Evolutionary conservation across 2,329 filamentous ascomycete species (phyloP).

Genomic region (Penicillium sp.): DNA sequence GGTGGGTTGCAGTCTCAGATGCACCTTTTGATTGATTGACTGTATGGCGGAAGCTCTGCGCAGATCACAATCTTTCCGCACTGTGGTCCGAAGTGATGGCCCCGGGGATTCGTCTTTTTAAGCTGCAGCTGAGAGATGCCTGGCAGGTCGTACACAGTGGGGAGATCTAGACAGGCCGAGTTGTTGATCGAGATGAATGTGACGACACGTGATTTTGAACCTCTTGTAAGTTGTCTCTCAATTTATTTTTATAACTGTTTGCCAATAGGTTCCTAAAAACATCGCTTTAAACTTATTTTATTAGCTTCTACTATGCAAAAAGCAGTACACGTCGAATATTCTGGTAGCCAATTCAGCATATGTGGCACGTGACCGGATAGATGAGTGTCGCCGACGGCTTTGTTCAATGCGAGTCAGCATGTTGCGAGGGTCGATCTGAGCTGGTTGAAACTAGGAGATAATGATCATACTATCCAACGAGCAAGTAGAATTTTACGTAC

Average conservation of each 20-base stretch:
- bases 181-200: neutral
- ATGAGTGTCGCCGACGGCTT: slow-evolving; percentile 10
- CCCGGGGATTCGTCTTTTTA: neutral
- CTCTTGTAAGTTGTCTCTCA: neutral
- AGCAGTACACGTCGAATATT: neutral
- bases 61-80: slow-evolving; percentile 5
- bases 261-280: neutral
- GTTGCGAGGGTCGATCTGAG: neutral
- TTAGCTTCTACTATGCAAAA: neutral
- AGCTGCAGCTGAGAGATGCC: neutral
- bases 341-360: neutral
- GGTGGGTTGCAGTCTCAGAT: slow-evolving; percentile 3
- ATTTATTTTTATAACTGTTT: neutral
- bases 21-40: neutral
- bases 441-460: too few relatives aligned
- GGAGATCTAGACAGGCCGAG: neutral
- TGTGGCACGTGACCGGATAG: slow-evolving; percentile 9
- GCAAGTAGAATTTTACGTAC: too few relatives aligned
- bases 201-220: neutral
- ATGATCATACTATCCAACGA: too few relatives aligned
- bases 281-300: neutral
- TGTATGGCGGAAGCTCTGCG: slow-evolving; percentile 4
- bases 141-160: neutral
- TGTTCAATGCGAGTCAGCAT: neutral
- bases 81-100: neutral